Evolutionary conservation across 2,329 filamentous ascomycete genomes (phyloP).

Genomic region (Allantophomopsis lycopodina): DNA sequence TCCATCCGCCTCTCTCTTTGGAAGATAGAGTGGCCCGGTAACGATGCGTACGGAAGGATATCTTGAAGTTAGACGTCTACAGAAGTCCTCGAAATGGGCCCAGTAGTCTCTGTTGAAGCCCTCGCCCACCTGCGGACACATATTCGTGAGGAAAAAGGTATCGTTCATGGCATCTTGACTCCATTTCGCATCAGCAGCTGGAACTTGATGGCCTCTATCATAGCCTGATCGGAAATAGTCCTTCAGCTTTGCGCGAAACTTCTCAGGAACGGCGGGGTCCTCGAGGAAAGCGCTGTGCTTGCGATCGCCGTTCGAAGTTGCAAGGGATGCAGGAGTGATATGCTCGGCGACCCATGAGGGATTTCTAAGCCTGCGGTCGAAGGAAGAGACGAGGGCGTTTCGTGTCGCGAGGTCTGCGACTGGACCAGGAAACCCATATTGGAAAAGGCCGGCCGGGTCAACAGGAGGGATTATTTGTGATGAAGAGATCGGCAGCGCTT

Average conservation of each 20-base stretch:
- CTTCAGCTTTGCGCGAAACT: conserved; percentile 79
- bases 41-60: conserved; percentile 87
- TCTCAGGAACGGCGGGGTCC: conserved; percentile 64
- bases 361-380: conserved; percentile 82
- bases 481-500: conserved; percentile 12
- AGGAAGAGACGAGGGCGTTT: conserved; percentile 69
- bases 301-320: conserved; percentile 63
- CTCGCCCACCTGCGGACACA: conserved; percentile 96
- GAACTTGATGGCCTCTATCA: conserved; percentile 93
- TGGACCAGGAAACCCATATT: conserved; percentile 88
- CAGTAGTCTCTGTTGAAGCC: conserved; percentile 99
- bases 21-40: conserved; percentile 87
- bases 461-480: conserved; percentile 35
- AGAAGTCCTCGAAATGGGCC: conserved; percentile 98
- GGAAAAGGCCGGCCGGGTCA: conserved; percentile 63
- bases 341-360: conserved; percentile 94
- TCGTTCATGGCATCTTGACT: conserved; percentile 87
- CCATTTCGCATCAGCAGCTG: conserved; percentile 94
- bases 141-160: conserved; percentile 87
- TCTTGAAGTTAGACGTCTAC: conserved; percentile 61
- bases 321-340: conserved; percentile 79
- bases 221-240: conserved; percentile 95
- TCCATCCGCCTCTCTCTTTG: conserved; percentile 72
- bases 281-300: conserved; percentile 75
- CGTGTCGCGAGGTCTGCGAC: conserved; percentile 69